These are phyloP conservation scores for Nemophila menziesii DNA, from an alignment of 257 asterid genomes.

Conservation along the genomic window DNA sequence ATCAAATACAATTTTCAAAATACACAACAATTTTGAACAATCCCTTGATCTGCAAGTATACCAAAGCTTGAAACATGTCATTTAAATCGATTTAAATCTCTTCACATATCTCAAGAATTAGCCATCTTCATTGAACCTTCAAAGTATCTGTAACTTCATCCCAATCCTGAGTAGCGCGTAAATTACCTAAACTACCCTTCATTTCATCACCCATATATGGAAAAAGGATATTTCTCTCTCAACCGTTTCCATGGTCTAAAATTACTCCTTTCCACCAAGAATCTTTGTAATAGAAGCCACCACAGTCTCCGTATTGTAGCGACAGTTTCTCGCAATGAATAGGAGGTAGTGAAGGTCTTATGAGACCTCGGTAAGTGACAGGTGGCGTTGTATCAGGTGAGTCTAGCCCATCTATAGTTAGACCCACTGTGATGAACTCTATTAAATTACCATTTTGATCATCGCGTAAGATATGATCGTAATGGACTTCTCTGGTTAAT, in stretches of 20 bases:
- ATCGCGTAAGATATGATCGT: slow-evolving; percentile 43
- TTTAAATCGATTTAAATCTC: slow-evolving; percentile 42
- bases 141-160: slow-evolving; percentile 60
- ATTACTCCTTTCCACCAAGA: slow-evolving; percentile 99
- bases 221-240: slow-evolving; percentile 50
- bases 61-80: no score
- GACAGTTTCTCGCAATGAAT: slow-evolving; percentile 10
- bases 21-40: no score
- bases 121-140: slow-evolving; percentile 59
- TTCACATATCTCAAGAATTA: slow-evolving; percentile 54
- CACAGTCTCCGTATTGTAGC: slow-evolving; percentile 63
- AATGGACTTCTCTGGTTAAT: slow-evolving; percentile 33
- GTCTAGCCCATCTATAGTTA: slow-evolving; percentile 35
- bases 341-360: slow-evolving; percentile 61
- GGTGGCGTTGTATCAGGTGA: slow-evolving; percentile 8
- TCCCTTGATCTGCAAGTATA: no score
- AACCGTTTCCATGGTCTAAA: slow-evolving; percentile 51
- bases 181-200: slow-evolving; percentile 21
- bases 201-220: slow-evolving; percentile 86
- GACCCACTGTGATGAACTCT: slow-evolving; percentile 39
- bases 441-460: slow-evolving; percentile 28
- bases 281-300: slow-evolving; percentile 37
- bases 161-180: slow-evolving; percentile 66
- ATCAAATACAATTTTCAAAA: no score
- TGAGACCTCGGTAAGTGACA: slow-evolving; percentile 30